phyloP scores from a whole-genome alignment of 2,329 filamentous ascomycete species.

The Clarireedia sp. region DNA sequence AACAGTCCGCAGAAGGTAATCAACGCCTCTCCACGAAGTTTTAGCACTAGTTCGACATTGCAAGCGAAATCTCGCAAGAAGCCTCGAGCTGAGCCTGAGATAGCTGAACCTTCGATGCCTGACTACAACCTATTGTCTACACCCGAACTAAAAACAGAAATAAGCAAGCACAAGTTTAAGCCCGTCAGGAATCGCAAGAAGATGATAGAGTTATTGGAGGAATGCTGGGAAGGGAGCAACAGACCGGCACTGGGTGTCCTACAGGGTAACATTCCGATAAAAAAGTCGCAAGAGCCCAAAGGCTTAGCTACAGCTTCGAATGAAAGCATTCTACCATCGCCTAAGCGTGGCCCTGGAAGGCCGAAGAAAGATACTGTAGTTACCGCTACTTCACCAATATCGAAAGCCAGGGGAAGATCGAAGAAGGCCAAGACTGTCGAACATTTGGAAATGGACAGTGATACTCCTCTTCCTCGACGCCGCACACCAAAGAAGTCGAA shows the following conservation, averaged over 20 bases:
- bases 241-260: slow-evolving; percentile 22
- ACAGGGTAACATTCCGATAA: slow-evolving; percentile 18
- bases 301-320: slow-evolving; percentile 3
- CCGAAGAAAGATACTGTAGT: slow-evolving; percentile 24
- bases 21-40: background rate
- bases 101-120: slow-evolving; percentile 32
- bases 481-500: slow-evolving; percentile 28
- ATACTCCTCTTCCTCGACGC: slow-evolving; percentile 17
- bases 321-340: slow-evolving; percentile 27
- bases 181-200: slow-evolving; percentile 57
- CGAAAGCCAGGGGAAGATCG: slow-evolving; percentile 13
- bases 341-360: slow-evolving; percentile 32
- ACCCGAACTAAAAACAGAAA: slow-evolving; percentile 51
- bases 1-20: background rate
- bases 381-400: slow-evolving; percentile 8
- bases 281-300: slow-evolving; percentile 1
- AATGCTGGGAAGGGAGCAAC: slow-evolving; percentile 61
- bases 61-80: slow-evolving; percentile 1
- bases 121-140: slow-evolving; percentile 56
- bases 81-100: background rate
- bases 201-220: slow-evolving; percentile 62
- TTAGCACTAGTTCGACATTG: background rate
- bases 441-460: slow-evolving; percentile 18
- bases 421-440: slow-evolving; percentile 16
- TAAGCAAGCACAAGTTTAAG: slow-evolving; percentile 65